Conservation (phyloP, 208 protist genomes). For the Acanthamoeba royreba region DNA sequence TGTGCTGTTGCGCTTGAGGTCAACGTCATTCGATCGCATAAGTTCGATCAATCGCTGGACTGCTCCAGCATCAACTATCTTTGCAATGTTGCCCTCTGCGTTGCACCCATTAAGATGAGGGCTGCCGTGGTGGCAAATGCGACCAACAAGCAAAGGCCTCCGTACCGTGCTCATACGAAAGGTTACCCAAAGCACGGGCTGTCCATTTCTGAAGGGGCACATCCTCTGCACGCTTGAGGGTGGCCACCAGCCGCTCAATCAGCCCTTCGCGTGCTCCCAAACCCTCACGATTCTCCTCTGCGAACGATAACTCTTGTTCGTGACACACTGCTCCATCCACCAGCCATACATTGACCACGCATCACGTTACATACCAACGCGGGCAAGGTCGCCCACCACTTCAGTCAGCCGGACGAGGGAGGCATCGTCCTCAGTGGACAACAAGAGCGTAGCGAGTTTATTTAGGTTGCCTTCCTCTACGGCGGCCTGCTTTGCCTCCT, state of each 20-base stretch:
- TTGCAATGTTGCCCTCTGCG: not conserved
- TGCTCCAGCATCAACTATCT: not conserved
- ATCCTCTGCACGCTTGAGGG: not conserved
- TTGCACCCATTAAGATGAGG: not conserved
- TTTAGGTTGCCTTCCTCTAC: not conserved
- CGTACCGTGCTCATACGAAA: slow-evolving; percentile 36
- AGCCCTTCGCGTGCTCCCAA: not conserved
- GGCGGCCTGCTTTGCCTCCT: not conserved
- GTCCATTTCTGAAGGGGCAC: slow-evolving; percentile 13
- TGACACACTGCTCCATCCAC: not conserved
- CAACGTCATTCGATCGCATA: not conserved
- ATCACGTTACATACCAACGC: not conserved
- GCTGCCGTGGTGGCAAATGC: not conserved
- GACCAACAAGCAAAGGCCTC: not conserved
- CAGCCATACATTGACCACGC: not conserved
- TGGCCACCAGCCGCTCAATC: slow-evolving; percentile 21
- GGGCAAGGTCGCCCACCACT: not conserved
- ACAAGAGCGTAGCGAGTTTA: not conserved
- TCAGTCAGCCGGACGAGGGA: not conserved
- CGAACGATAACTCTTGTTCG: not conserved
- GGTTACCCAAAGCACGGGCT: slow-evolving; percentile 26
- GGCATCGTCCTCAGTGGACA: not conserved
- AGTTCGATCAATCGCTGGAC: not conserved
- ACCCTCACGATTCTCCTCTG: not conserved
- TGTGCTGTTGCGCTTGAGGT: slow-evolving; percentile 32